Evolutionary conservation across 352 stramenopile genomes (phyloP).

Genomic region (Lagenidium sp.): DNA sequence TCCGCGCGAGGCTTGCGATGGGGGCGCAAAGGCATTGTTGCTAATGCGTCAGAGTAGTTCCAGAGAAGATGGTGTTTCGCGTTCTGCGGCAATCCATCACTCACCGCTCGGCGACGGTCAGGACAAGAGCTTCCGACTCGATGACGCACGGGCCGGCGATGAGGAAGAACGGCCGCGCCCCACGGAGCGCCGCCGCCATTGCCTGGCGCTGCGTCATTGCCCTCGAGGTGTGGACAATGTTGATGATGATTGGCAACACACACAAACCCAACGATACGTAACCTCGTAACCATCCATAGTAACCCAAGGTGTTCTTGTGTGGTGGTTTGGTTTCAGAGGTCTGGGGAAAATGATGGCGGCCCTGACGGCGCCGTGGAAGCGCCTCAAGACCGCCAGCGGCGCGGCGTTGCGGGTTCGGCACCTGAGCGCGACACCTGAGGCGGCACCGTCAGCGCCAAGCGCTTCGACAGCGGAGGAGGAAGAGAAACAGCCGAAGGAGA

Average conservation of each 20-base stretch:
- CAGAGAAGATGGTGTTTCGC: too few species aligned
- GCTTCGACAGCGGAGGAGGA: too few species aligned
- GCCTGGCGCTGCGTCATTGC: constrained; percentile 32
- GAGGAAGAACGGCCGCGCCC: constrained; percentile 71
- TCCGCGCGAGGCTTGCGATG: constrained; percentile 39
- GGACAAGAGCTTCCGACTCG: constrained; percentile 55
- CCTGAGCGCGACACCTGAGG: background rate
- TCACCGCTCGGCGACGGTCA: constrained; percentile 62
- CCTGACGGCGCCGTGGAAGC: too few species aligned
- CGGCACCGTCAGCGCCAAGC: background rate
- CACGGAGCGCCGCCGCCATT: constrained; percentile 41
- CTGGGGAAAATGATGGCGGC: constrained; percentile 7
- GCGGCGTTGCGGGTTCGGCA: constrained; percentile 4
- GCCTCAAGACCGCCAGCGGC: constrained; percentile 13
- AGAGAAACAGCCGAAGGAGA: too few species aligned
- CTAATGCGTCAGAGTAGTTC: too few species aligned
- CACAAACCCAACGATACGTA: too few species aligned
- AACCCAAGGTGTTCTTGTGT: too few species aligned
- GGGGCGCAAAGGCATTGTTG: too few species aligned
- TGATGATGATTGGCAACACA: background rate
- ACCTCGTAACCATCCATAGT: too few species aligned
- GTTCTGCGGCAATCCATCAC: too few species aligned
- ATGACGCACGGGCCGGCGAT: constrained; percentile 79
- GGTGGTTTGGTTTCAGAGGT: too few species aligned
- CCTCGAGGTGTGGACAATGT: background rate